Base-by-base conservation (phyloP, 1,139 yeast species). In the Suhomyces panamericanus region DNA sequence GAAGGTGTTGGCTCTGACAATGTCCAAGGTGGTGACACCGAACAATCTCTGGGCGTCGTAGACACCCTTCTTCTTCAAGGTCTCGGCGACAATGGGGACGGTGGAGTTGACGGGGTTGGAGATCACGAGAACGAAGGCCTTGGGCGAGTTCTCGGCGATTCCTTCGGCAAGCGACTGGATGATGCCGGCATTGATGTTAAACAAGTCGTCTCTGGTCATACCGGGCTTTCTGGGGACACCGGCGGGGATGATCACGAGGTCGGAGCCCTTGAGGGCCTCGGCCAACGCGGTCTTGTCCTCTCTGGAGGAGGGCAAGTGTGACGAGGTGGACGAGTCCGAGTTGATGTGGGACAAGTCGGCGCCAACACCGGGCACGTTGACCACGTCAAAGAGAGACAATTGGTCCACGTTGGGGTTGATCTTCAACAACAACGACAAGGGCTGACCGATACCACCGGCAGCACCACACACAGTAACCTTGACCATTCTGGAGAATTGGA, bases 191-290 rank as follows among this genome's bases (percentile, higher is more conserved):
- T 93, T 93, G 73, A 95, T 91, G 78, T 89, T 88, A 85, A 93
- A 93, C 66, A 93, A 80, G 66, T 93, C 99, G 68, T 93, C 99
- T 79, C 95, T 82, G 61, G 98, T 90, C 98, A 91, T 91, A 66
- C 98, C 98, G 55, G 98, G 98, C 78, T 93, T 93, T 79, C 99
- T 87, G 73, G 99, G 99, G 48, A 93, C 96, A 74, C 99, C 99
- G 48, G 99, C 99, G 60, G 99, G 98, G 69, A 93, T 91, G 57
- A 93, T 77, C 49, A 93, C 95, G 55, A 93, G 83, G 62, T 93
- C 95, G 42, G 96, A 78, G 54, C 81, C 93, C 54, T 81, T 77
- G 59, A 93, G 77, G 43, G 98, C 88, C 47, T 72, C 70, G 58
- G 82, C 80, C 62, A 93, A 78, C 43, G 96, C 97, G 48, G 76